phyloP scores from a whole-genome alignment of 2,329 filamentous ascomycete genomes.

The Colletotrichum gloeosporioides region DNA sequence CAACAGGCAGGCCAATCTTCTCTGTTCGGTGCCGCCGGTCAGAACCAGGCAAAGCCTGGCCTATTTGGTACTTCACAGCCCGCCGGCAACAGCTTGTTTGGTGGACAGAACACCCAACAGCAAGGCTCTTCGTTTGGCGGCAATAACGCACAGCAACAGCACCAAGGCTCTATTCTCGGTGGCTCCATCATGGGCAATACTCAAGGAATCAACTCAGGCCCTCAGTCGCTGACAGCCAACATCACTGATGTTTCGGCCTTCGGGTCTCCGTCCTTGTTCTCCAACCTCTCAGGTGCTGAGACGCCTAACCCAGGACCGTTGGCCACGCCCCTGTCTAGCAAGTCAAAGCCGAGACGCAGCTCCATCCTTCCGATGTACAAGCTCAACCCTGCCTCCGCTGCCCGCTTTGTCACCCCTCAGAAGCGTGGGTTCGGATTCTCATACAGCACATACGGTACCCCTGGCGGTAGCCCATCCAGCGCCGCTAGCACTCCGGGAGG shows the following conservation, averaged over 20 bases:
- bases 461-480: slow-evolving; percentile 71
- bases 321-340: slow-evolving; percentile 84
- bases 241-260: slow-evolving; percentile 87
- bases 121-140: slow-evolving; percentile 52
- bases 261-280: slow-evolving; percentile 86
- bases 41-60: slow-evolving; percentile 60
- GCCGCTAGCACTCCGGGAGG: slow-evolving; percentile 72
- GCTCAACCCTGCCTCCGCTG: slow-evolving; percentile 80
- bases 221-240: slow-evolving; percentile 71
- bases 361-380: slow-evolving; percentile 87
- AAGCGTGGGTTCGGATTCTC: slow-evolving; percentile 91
- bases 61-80: slow-evolving; percentile 56
- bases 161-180: slow-evolving; percentile 40
- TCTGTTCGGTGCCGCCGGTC: slow-evolving; percentile 56
- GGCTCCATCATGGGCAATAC: slow-evolving; percentile 66
- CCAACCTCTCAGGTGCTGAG: slow-evolving; percentile 69
- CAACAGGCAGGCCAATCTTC: slow-evolving; percentile 44
- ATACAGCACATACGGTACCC: slow-evolving; percentile 90
- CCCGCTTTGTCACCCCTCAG: slow-evolving; percentile 82
- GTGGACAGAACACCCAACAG: slow-evolving; percentile 50
- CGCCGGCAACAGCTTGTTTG: slow-evolving; percentile 59
- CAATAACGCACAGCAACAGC: slow-evolving; percentile 53
- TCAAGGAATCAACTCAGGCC: slow-evolving; percentile 55
- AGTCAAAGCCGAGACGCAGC: slow-evolving; percentile 76
- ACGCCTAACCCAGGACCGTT: slow-evolving; percentile 82